Conservation (phyloP, 2,329 filamentous ascomycete species). For the Penicillium sp. region DNA sequence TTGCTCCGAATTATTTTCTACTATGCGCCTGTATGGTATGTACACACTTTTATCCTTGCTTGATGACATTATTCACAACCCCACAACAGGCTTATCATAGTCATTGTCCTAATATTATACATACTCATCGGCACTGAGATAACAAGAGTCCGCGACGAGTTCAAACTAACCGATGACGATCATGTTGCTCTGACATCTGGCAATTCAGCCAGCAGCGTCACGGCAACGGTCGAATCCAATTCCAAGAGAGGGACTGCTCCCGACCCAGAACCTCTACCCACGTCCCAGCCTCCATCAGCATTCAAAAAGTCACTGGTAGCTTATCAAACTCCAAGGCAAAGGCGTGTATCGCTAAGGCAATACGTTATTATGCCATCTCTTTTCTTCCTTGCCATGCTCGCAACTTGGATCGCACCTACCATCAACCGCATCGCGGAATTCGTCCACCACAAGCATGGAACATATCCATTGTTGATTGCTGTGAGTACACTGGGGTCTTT, state of each 20-base stretch:
- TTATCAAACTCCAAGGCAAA: slow-evolving; percentile 17
- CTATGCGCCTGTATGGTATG: slow-evolving; percentile 41
- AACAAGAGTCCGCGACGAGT: slow-evolving; percentile 33
- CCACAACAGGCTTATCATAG: slow-evolving; percentile 31
- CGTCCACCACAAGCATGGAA: slow-evolving; percentile 27
- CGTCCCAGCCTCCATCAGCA: not conserved
- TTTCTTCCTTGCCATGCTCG: slow-evolving; percentile 39
- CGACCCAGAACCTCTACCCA: slow-evolving; percentile 6
- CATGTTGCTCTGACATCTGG: slow-evolving; percentile 29
- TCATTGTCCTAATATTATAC: slow-evolving; percentile 24
- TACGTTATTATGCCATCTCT: slow-evolving; percentile 44
- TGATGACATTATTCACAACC: not conserved
- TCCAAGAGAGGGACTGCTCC: not conserved
- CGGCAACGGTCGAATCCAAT: slow-evolving; percentile 13
- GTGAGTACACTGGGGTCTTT: slow-evolving; percentile 40
- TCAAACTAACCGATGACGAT: slow-evolving; percentile 32
- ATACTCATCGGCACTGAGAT: slow-evolving; percentile 36
- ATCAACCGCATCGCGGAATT: slow-evolving; percentile 41
- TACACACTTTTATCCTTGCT: not conserved
- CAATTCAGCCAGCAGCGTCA: slow-evolving; percentile 8
- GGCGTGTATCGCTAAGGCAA: slow-evolving; percentile 39
- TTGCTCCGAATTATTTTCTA: slow-evolving; percentile 39
- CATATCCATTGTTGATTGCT: slow-evolving; percentile 33
- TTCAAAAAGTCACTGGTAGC: not conserved
- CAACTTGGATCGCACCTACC: slow-evolving; percentile 40